Percentiles rank a stretch among this genome's conserved stretches.
Evolutionary conservation across 2,329 filamentous ascomycete genomes (phyloP).

Genomic region (Fusarium sp.): DNA sequence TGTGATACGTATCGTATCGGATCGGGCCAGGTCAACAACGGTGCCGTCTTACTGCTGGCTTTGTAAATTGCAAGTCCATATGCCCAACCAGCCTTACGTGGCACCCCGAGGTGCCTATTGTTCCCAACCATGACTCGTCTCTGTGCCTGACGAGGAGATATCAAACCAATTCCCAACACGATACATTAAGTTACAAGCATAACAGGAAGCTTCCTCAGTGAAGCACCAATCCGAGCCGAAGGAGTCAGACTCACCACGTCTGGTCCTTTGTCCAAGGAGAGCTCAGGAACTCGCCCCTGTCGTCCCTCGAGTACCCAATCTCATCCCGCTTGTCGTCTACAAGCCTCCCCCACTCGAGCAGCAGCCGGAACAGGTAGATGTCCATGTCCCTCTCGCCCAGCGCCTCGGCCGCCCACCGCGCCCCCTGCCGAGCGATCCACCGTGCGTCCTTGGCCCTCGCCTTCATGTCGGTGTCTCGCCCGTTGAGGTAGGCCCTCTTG

Average conservation of each 20-base stretch:
- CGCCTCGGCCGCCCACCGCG: conserved; percentile 72
- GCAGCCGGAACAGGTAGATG: conserved; percentile 80
- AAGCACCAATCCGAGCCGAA: background rate
- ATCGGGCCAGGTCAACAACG: background rate
- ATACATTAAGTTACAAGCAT: background rate
- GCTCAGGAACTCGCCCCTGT: conserved; percentile 45
- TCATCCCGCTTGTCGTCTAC: conserved; percentile 70
- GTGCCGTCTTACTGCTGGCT: background rate
- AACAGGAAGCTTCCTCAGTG: background rate
- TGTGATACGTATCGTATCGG: background rate
- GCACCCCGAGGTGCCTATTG: conserved; percentile 1
- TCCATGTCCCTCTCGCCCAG: conserved; percentile 81
- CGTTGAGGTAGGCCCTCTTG: conserved; percentile 55
- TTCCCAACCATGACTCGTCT: background rate
- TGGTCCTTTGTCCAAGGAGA: conserved; percentile 46
- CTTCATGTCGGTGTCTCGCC: conserved; percentile 60
- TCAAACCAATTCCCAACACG: background rate
- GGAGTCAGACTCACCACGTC: conserved; percentile 33
- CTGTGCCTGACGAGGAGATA: background rate
- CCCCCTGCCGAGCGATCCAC: conserved; percentile 75
- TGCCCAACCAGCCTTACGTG: background rate
- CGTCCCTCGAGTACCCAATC: conserved; percentile 51
- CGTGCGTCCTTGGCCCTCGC: conserved; percentile 64
- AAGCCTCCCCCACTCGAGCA: conserved; percentile 82
- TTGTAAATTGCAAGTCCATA: conserved; percentile 6